Evolutionary conservation across 139 green algal genomes (phyloP).

Genomic region (Chara braunii): DNA sequence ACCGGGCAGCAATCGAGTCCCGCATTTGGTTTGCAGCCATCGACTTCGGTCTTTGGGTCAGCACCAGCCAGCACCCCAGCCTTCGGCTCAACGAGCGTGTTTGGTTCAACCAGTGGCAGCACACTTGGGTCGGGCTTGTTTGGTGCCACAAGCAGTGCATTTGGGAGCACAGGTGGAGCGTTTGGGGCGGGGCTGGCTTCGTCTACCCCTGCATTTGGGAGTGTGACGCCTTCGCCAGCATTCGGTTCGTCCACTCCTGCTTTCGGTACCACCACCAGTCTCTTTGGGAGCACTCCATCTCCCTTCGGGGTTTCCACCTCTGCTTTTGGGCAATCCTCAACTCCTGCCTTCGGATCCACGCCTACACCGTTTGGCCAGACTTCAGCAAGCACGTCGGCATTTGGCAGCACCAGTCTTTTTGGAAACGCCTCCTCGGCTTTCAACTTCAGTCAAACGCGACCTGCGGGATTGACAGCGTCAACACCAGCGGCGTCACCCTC

Average conservation of each 20-base stretch:
- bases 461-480: background rate
- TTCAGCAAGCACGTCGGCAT: slow-evolving; percentile 2
- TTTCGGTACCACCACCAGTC: slow-evolving; percentile 37
- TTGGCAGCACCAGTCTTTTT: slow-evolving; percentile 16
- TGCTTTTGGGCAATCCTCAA: background rate
- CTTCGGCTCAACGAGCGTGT: slow-evolving; percentile 2
- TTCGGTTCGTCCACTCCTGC: slow-evolving; percentile 26
- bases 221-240: background rate
- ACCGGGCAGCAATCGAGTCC: too few relatives aligned
- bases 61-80: background rate
- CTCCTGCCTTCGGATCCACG: slow-evolving; percentile 18
- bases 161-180: background rate
- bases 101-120: background rate
- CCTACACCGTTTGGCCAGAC: slow-evolving; percentile 43
- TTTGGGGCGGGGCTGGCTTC: slow-evolving; percentile 26
- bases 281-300: slow-evolving; percentile 30
- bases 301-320: background rate
- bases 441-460: background rate
- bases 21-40: slow-evolving; percentile 19
- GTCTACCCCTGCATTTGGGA: slow-evolving; percentile 39
- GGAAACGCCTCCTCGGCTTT: slow-evolving; percentile 10
- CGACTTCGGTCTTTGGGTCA: slow-evolving; percentile 17
- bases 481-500: background rate
- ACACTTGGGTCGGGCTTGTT: slow-evolving; percentile 5
- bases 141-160: background rate